phyloP scores from a whole-genome alignment of 1,139 yeast genomes.

The Taiozyma onychis region DNA sequence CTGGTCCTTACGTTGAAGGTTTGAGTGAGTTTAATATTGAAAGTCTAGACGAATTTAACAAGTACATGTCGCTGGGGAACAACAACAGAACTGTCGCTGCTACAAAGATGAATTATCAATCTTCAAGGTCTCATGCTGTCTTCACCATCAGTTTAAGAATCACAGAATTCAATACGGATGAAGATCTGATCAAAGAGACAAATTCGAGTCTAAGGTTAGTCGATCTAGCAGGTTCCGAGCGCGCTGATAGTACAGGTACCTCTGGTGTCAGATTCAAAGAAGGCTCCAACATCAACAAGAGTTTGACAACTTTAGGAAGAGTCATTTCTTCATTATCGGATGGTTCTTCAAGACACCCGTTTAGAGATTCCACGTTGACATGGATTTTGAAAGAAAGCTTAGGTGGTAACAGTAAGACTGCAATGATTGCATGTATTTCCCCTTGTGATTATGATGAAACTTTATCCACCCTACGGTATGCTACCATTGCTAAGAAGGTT shows the following conservation, averaged over 20 bases:
- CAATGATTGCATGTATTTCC: constrained; percentile 71
- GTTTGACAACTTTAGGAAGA: constrained; percentile 70
- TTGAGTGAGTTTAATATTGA: constrained; percentile 44
- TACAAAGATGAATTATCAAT: constrained; percentile 62
- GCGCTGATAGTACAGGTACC: constrained; percentile 58
- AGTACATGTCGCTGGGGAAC: constrained; percentile 42
- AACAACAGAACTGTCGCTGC: constrained; percentile 56
- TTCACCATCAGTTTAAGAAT: constrained; percentile 59
- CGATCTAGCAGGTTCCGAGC: constrained; percentile 79
- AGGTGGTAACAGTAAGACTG: constrained; percentile 71
- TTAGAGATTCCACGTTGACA: constrained; percentile 67
- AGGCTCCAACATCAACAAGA: constrained; percentile 70
- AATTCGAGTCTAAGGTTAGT: constrained; percentile 61
- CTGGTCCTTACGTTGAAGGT: constrained; percentile 69
- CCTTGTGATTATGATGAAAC: constrained; percentile 76
- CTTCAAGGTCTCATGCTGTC: constrained; percentile 77
- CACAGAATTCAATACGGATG: constrained; percentile 42
- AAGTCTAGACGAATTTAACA: constrained; percentile 38
- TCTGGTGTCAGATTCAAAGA: constrained; percentile 64
- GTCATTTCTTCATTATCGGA: constrained; percentile 60
- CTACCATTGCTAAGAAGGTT: constrained; percentile 67
- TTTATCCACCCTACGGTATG: constrained; percentile 66
- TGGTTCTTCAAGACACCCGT: constrained; percentile 33
- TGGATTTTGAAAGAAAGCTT: constrained; percentile 67
- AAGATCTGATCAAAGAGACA: constrained; percentile 41